These are phyloP conservation scores for Ochromonas danica DNA, from an alignment of 108 stramenopile species.

Conservation along the genomic window DNA sequence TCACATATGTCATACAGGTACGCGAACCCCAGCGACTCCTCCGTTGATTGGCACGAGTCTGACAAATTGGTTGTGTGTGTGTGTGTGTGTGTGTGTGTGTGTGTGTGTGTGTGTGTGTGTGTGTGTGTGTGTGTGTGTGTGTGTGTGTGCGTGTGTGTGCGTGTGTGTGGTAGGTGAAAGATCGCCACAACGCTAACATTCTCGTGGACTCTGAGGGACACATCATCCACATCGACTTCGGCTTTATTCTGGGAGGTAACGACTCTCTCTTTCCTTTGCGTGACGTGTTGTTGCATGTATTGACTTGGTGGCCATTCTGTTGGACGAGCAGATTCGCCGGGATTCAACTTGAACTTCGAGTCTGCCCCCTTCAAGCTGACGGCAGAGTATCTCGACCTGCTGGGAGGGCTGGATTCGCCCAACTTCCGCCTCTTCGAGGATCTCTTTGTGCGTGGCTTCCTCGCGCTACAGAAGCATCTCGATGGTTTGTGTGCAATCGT, in stretches of 20 bases:
- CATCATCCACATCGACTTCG: slow-evolving; percentile 92
- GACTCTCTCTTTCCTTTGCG: not conserved
- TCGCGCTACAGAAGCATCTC: not conserved
- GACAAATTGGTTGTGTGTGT: no score
- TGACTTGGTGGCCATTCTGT: not conserved
- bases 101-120: no score
- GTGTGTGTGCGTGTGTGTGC: no score
- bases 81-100: no score
- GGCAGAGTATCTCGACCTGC: slow-evolving; percentile 54
- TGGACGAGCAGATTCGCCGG: slow-evolving; percentile 11
- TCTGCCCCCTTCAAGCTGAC: slow-evolving; percentile 32
- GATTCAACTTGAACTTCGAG: slow-evolving; percentile 37
- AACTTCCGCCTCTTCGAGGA: slow-evolving; percentile 22
- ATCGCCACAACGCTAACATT: slow-evolving; percentile 95
- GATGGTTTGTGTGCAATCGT: slow-evolving; percentile 20
- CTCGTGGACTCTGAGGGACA: slow-evolving; percentile 73
- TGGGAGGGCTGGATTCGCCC: slow-evolving; percentile 42
- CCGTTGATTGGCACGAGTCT: no score
- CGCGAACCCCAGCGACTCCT: no score
- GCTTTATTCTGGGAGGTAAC: slow-evolving; percentile 80
- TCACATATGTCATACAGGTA: slow-evolving; percentile 88
- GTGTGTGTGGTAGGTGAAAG: slow-evolving; percentile 71
- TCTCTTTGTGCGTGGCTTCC: slow-evolving; percentile 22
- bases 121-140: no score
- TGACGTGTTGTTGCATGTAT: not conserved